Percentiles rank a stretch among this genome's conserved stretches.
Conservation (phyloP, 2,329 filamentous ascomycete species). For the Colletotrichum tabaci region DNA sequence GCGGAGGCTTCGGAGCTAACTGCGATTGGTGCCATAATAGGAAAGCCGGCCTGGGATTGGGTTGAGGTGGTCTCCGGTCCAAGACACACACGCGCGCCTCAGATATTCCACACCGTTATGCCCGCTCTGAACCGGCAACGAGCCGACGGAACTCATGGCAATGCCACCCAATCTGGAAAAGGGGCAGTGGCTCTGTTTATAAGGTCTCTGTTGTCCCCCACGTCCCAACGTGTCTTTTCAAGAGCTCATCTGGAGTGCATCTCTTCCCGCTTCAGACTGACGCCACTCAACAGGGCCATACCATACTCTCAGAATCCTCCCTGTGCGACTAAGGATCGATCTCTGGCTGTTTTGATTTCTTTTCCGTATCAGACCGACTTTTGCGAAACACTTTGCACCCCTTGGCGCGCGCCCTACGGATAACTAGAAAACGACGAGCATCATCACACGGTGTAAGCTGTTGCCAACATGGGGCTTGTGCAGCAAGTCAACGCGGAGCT, state of each 20-base stretch:
- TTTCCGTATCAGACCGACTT: too few species aligned
- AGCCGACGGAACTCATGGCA: conserved; percentile 13
- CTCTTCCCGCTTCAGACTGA: not conserved
- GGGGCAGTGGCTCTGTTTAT: not conserved
- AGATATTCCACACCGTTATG: not conserved
- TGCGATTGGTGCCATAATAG: conserved; percentile 33
- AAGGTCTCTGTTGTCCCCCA: not conserved
- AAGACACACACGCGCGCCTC: not conserved
- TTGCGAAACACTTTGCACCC: too few species aligned
- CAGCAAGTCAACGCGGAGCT: not conserved
- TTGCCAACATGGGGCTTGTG: conserved; percentile 4
- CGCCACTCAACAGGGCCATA: too few species aligned
- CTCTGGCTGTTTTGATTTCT: too few species aligned
- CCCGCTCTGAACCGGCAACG: not conserved
- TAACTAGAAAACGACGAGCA: too few species aligned
- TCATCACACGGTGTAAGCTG: not conserved
- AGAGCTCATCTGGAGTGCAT: not conserved
- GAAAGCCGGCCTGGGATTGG: not conserved
- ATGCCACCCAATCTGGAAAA: conserved; percentile 17
- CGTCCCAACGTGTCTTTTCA: too few species aligned
- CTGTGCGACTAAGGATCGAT: too few species aligned
- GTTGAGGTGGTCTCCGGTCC: not conserved
- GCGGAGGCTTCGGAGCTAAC: conserved; percentile 3
- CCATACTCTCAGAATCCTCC: too few species aligned
- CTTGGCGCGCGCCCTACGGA: too few species aligned